Percentiles rank a stretch among this genome's conserved stretches.
Evolutionary conservation across 192 early-diverging fungal species (phyloP).

Genomic region (Neocallimastix lanati): DNA sequence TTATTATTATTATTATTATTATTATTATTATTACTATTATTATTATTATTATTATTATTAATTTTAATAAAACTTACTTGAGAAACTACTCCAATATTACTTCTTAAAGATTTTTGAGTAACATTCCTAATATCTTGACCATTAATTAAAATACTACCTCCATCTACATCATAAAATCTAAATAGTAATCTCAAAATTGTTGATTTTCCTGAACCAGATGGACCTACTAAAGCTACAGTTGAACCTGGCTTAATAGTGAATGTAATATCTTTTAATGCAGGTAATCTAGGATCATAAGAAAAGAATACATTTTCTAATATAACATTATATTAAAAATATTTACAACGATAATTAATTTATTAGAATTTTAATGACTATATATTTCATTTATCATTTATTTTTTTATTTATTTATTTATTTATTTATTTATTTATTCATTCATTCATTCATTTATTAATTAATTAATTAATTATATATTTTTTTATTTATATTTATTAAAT

Average conservation of each 20-base stretch:
- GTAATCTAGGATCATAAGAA: slow-evolving; percentile 48
- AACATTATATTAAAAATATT: too few species aligned
- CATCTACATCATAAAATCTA: slow-evolving; percentile 73
- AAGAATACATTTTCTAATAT: slow-evolving; percentile 52
- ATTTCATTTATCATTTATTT: too few species aligned
- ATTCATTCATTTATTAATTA: too few species aligned
- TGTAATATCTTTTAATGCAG: slow-evolving; percentile 47
- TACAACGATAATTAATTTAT: too few species aligned
- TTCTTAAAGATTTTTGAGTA: slow-evolving; percentile 52
- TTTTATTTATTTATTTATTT: too few species aligned
- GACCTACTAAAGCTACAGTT: slow-evolving; percentile 64
- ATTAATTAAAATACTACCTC: slow-evolving; percentile 71
- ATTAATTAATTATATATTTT: too few species aligned
- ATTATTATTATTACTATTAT: too few species aligned
- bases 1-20: too few species aligned
- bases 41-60: too few species aligned
- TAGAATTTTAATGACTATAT: too few species aligned
- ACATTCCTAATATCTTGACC: slow-evolving; percentile 56
- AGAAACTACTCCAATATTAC: slow-evolving; percentile 80
- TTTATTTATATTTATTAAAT: too few species aligned
- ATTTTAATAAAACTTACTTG: slow-evolving; percentile 19
- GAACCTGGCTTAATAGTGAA: slow-evolving; percentile 49
- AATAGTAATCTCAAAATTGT: slow-evolving; percentile 55
- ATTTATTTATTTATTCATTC: too few species aligned
- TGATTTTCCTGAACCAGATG: slow-evolving; percentile 45